Evolutionary conservation across 768 basidiomycete genomes (phyloP), one percentile per base, ranked within the genome.

Genomic region (Leucocoprinus leucothites): DNA sequence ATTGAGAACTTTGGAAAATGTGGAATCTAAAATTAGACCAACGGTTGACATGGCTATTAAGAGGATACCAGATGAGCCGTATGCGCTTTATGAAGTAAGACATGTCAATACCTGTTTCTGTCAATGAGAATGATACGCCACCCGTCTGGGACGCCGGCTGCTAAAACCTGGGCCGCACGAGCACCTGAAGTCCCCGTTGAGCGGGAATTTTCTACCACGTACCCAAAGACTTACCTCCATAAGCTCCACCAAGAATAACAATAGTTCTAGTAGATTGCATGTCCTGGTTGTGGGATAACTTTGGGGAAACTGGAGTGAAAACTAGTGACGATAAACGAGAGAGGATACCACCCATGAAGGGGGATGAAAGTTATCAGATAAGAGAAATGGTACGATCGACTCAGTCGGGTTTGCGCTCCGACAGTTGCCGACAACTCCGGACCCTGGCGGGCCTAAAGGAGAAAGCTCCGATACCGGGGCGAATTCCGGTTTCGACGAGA

Each of bases 221-320:
- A 11, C 5, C 31, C 11, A 5, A 11, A 31, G 5, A 60, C 71
- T 57, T 42, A 78, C 81, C 83, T 35, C 81, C 84, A 59, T 82
- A 84, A 0, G 80, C 76, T 1, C 72, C 81, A 0, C 83, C 84
- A 9, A 84, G 68, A 35, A 85, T 76, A 40, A 77, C 76, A 9
- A 85, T 75, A 4, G 78, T 82, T 57, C 64, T 69, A 0, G 64
- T 64, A 3, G 35, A 34, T 53, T 42, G 21, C 24, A 38, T 26
- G 26, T 16, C n/a, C n/a, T 38, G 31, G n/a, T 51, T 25, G 2
- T 31, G 6, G 31, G 11, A 42, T 28, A 21, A 36, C 6, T 56
- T 35, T 52, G 46, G 11, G 11, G 31, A 31, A 31, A 11, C 11
- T 31, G 31, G 11, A 11, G 31, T 31, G 11, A 31, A 31, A 31